Base-by-base conservation (phyloP, 176 grass and related monocot genomes). In the Phoenix dactylifera region DNA sequence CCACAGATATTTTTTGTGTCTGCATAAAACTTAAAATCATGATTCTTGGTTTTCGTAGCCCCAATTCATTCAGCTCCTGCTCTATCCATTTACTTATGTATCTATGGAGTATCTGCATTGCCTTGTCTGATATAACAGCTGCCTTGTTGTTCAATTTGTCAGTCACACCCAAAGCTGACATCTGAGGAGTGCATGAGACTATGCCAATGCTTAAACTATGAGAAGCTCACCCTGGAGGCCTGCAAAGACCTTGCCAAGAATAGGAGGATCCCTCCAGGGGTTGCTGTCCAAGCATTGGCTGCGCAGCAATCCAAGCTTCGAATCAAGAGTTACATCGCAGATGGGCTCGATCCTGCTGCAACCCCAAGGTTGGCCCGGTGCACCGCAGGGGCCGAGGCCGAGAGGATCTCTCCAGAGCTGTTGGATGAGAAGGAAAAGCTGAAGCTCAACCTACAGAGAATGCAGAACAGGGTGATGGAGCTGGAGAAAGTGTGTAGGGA, bases 221-320 rank as follows among this genome's bases (percentile, higher is more conserved):
- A 89, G 79, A 98, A 98, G 66, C 64, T 98, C 17, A 98, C 84
- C 0, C 73, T 93, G 5, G 84, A 86, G 78, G 85, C 82, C 30
- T 98, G 94, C 84, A 98, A 98, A 48, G 84, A 98, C 18, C 77
- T 98, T 4, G 88, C 94, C 12, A 92, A 81, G 82, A 93, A 89
- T 79, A 64, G 67, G 15, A 62, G 82, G 69, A 83, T 98, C 52
- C 94, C 88, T 0, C 85, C 88, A 4, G 74, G 74, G 18, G 77
- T 89, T 7, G 84, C 94, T 22, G 82, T 98, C 54, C 94, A 98
- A 50, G 88, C 88, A 6, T n/a, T 98, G 22, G 73, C 74, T 3
- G 85, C 79, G 32, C 88, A 98, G 70, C 81, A 78, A 53, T 69
- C 67, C 57, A 89, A 83, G 64, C 70, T 74, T 16, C 76, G 76